phyloP scores from a whole-genome alignment of 352 stramenopile genomes.

The Phytophthora pisi region DNA sequence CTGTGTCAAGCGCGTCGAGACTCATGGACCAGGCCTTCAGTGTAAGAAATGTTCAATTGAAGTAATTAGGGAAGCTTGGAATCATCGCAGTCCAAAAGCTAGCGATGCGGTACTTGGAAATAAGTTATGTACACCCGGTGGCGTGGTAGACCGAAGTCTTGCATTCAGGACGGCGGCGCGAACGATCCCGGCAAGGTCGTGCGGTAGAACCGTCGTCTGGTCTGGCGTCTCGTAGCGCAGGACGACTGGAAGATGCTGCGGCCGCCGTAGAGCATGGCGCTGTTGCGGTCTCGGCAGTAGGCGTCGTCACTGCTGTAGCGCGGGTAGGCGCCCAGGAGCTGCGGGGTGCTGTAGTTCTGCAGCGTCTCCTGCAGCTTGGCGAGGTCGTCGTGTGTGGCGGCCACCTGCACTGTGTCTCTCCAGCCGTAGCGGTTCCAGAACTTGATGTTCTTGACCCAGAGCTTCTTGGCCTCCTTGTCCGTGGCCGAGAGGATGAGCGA shows the following conservation, averaged over 20 bases:
- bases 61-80: slow-evolving; percentile 9
- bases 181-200: slow-evolving; percentile 35
- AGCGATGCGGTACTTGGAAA: slow-evolving; percentile 17
- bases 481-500: slow-evolving; percentile 59
- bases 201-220: slow-evolving; percentile 63
- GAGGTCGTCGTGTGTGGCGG: slow-evolving; percentile 43
- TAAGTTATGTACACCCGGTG: slow-evolving; percentile 39
- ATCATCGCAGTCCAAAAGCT: slow-evolving; percentile 6
- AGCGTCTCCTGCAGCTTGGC: slow-evolving; percentile 45
- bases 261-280: slow-evolving; percentile 19
- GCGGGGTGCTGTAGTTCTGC: slow-evolving; percentile 13
- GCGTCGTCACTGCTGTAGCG: slow-evolving; percentile 36
- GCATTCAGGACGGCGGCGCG: slow-evolving; percentile 34
- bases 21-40: not conserved
- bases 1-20: not conserved
- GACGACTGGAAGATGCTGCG: slow-evolving; percentile 30
- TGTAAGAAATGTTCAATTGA: slow-evolving; percentile 5
- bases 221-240: slow-evolving; percentile 30
- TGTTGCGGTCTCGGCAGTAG: slow-evolving; percentile 35
- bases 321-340: slow-evolving; percentile 2
- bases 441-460: slow-evolving; percentile 72
- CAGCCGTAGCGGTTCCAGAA: slow-evolving; percentile 77
- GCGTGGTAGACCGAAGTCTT: slow-evolving; percentile 8
- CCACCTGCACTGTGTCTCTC: slow-evolving; percentile 56
- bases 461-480: slow-evolving; percentile 48